Conservation (phyloP, 2,329 filamentous ascomycete species). For the Ilyonectria robusta region DNA sequence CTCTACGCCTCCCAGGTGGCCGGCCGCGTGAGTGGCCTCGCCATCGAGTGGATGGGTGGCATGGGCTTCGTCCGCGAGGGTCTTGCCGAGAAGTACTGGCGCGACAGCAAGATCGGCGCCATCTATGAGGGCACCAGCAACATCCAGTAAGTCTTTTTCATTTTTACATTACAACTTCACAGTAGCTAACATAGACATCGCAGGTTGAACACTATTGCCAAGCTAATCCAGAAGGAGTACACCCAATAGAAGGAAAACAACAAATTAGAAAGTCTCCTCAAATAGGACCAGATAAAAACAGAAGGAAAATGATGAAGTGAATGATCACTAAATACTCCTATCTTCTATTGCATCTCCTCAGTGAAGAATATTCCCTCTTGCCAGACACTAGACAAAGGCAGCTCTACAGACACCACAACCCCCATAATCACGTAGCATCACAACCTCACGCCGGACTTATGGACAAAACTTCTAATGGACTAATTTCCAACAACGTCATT, state of each 20-base stretch:
- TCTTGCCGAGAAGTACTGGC: conserved; percentile 96
- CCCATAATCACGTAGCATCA: background rate
- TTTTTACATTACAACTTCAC: background rate
- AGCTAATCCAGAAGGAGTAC: conserved; percentile 74
- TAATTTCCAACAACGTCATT: conserved; percentile 34
- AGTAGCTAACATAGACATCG: conserved; percentile 32
- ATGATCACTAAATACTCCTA: background rate
- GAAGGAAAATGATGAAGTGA: conserved; percentile 30
- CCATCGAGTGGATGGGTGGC: conserved; percentile 99
- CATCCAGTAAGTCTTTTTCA: conserved; percentile 69
- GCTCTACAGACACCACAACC: background rate
- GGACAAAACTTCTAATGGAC: conserved; percentile 4
- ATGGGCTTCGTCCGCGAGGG: conserved; percentile 99
- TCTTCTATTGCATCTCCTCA: background rate
- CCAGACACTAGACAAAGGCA: background rate
- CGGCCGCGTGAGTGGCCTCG: conserved; percentile 84
- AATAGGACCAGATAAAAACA: conserved; percentile 31
- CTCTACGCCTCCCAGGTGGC: conserved; percentile 95
- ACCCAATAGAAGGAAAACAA: conserved; percentile 54
- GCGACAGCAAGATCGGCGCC: conserved; percentile 98
- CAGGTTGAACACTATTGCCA: conserved; percentile 75
- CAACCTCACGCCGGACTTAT: background rate
- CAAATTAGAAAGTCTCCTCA: conserved; percentile 27
- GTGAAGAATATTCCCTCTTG: background rate
- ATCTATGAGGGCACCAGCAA: conserved; percentile 96